Evolutionary conservation across 495 filamentous ascomycete genomes (phyloP).

Genomic region (Xylaria telfairii): DNA sequence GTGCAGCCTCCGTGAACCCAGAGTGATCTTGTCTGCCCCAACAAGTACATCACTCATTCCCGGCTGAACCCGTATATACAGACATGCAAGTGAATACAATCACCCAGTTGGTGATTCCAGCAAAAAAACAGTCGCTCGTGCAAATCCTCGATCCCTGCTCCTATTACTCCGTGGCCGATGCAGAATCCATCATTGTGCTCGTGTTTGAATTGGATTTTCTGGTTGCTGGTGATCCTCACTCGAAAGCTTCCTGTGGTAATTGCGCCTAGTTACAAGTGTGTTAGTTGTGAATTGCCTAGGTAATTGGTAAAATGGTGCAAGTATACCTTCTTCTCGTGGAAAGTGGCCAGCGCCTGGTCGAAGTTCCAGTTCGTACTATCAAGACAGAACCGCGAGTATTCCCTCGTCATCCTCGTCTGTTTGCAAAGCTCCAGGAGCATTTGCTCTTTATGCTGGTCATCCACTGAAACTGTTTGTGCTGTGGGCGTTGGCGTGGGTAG

Average conservation of each 20-base stretch:
- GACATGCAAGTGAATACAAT: slow-evolving; percentile 4
- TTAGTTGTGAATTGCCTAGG: slow-evolving; percentile 20
- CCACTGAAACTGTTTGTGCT: background rate
- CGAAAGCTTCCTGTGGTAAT: slow-evolving; percentile 49
- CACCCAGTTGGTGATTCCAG: background rate
- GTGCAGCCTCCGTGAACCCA: background rate
- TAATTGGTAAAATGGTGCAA: background rate
- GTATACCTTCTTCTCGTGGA: slow-evolving; percentile 61
- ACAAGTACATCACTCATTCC: background rate
- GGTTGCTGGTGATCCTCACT: background rate
- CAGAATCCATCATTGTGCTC: slow-evolving; percentile 5
- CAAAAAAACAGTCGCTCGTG: slow-evolving; percentile 24
- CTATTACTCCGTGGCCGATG: slow-evolving; percentile 29
- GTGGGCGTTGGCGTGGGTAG: slow-evolving; percentile 38
- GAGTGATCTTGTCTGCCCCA: background rate
- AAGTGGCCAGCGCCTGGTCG: slow-evolving; percentile 68
- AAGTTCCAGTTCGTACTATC: slow-evolving; percentile 75
- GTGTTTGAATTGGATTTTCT: background rate
- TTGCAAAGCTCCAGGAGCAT: slow-evolving; percentile 69
- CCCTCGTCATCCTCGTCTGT: slow-evolving; percentile 72
- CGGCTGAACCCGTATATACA: slow-evolving; percentile 22
- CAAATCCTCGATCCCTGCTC: background rate
- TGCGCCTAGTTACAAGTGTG: slow-evolving; percentile 31
- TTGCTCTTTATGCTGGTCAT: slow-evolving; percentile 57
- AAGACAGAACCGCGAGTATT: slow-evolving; percentile 75